Evolutionary conservation across 2,329 filamentous ascomycete genomes (phyloP).

Genomic region (Zymoseptoria passerinii): DNA sequence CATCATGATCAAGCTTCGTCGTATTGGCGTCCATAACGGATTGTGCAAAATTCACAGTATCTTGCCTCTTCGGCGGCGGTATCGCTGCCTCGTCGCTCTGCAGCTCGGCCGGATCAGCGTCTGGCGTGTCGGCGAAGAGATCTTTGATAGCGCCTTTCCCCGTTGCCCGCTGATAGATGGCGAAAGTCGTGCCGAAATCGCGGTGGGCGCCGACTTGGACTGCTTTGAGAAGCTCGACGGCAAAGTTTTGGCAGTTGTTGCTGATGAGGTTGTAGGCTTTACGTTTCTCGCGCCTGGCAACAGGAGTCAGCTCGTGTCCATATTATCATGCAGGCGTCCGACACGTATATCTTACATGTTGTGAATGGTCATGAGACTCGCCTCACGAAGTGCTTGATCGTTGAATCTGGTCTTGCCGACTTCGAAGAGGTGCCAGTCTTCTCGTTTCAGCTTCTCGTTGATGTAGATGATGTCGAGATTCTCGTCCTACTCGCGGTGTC

Average conservation of each 20-base stretch:
- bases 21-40: slow-evolving; percentile 16
- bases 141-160: slow-evolving; percentile 12
- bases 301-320: not conserved
- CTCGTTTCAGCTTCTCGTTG: slow-evolving; percentile 19
- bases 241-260: slow-evolving; percentile 18
- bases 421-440: slow-evolving; percentile 13
- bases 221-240: slow-evolving; percentile 12
- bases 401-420: slow-evolving; percentile 16
- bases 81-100: slow-evolving; percentile 8
- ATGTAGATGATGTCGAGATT: slow-evolving; percentile 16
- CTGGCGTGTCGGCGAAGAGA: slow-evolving; percentile 9
- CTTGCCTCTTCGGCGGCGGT: slow-evolving; percentile 7
- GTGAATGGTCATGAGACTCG: slow-evolving; percentile 13
- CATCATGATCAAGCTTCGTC: slow-evolving; percentile 12
- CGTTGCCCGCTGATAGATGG: slow-evolving; percentile 13
- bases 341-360: slow-evolving; percentile 8
- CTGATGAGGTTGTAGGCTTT: slow-evolving; percentile 15
- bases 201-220: slow-evolving; percentile 12
- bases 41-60: slow-evolving; percentile 10
- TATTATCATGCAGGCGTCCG: not conserved
- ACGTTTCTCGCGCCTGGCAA: slow-evolving; percentile 7
- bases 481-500: slow-evolving; percentile 4
- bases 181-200: slow-evolving; percentile 13
- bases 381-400: slow-evolving; percentile 11
- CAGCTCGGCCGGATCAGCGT: slow-evolving; percentile 3